Evolutionary conservation across 768 basidiomycete genomes (phyloP), one percentile per base, ranked within the genome.

Genomic region (Piloderma croceum): DNA sequence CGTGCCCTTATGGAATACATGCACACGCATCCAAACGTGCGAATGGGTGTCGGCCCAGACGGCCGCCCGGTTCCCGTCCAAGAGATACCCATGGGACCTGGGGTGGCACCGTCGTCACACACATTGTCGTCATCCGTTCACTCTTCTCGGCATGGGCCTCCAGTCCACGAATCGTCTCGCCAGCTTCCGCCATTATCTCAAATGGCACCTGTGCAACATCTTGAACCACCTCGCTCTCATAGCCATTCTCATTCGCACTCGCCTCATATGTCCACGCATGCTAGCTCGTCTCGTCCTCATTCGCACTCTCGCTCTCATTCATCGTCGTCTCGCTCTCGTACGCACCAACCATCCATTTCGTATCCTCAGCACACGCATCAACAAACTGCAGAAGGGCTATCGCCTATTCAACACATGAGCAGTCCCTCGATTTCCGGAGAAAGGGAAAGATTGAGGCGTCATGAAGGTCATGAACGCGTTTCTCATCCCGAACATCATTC

Each of bases 291-390:
- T 9, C 27, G 9, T 9, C 9, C n/a, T n/a, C n/a, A n/a, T n/a
- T n/a, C 27, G 15, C 27, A 29, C 10, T 29, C 27, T 15, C 27
- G 69, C 52, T 73, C 75, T 24, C 68, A 69, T 42, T 75, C 74
- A n/a, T n/a, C n/a, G n/a, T n/a, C 21, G 69, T 71, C 33, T 67
- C 77, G 24, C 70, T 70, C 47, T 70, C 76, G 19, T 75, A 72
- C 22, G 64, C 69, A 25, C 75, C 69, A 68, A 32, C 50, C 67
- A 7, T 69, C 65, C 33, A 55, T 65, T 31, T 51, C 60, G 42
- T 61, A 60, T 31, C 56, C 63, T 24, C 57, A 59, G 18, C 70
- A 66, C 43, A 60, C 68, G 5, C 66, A 69, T 31, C 75, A 67
- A 36, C 76, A 76, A 54, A 35, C 62, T 24, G 54, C 68, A n/a